These are phyloP conservation scores for Capsaspora owczarzaki DNA, from an alignment of 78 protist species.

Conservation along the genomic window DNA sequence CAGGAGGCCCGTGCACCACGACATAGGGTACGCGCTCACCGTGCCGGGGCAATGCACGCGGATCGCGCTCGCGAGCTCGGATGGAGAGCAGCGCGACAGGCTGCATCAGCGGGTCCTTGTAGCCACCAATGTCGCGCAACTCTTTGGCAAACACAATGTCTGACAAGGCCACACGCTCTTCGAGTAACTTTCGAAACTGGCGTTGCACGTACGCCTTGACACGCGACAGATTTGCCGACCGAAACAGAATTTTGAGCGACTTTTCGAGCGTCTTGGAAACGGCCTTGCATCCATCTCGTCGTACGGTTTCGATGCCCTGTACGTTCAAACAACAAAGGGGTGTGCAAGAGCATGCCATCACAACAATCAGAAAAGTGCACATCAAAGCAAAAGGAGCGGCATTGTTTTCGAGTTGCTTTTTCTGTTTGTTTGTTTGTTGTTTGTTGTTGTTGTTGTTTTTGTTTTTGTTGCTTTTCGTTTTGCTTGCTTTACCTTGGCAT, in stretches of 20 bases:
- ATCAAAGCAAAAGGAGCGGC: no score
- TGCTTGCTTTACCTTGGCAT: no score
- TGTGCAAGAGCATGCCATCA: no score
- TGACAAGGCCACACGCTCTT: slow-evolving; percentile 27
- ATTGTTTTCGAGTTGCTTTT: no score
- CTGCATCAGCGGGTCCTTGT: slow-evolving; percentile 1
- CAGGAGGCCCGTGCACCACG: slow-evolving; percentile 54
- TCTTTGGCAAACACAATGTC: slow-evolving; percentile 82
- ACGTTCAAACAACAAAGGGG: no score
- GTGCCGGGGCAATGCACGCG: slow-evolving; percentile 65
- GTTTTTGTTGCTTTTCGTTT: no score
- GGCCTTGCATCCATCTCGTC: slow-evolving; percentile 82
- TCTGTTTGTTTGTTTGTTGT: no score
- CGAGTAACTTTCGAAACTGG: slow-evolving; percentile 48
- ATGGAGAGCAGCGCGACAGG: not conserved
- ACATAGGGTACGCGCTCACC: slow-evolving; percentile 73
- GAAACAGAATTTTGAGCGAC: slow-evolving; percentile 54
- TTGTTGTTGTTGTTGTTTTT: no score
- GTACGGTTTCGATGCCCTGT: slow-evolving; percentile 91
- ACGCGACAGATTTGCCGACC: slow-evolving; percentile 49
- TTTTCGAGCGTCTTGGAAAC: slow-evolving; percentile 45
- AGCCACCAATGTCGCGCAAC: slow-evolving; percentile 53
- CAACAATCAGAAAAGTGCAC: no score
- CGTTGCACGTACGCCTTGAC: slow-evolving; percentile 51
- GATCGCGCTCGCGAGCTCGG: slow-evolving; percentile 36